Percentiles rank a stretch among this genome's conserved stretches.
Evolutionary conservation across 2,329 filamentous ascomycete species (phyloP).

Genomic region (Aspergillus sojae): DNA sequence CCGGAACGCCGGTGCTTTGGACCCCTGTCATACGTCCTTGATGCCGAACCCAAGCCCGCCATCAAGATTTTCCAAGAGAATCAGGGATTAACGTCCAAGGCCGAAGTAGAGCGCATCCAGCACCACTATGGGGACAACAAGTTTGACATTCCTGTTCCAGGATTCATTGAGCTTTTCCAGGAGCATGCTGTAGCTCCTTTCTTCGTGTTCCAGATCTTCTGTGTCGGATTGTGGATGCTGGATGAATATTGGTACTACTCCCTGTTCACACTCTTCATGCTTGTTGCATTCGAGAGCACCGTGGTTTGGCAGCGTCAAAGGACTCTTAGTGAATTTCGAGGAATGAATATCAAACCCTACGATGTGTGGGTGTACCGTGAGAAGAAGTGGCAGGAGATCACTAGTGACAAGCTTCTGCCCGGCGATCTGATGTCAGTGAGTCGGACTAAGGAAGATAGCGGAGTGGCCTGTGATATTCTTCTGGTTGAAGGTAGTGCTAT

Average conservation of each 20-base stretch:
- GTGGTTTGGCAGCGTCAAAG: constrained; percentile 99
- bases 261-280: constrained; percentile 97
- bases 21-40: constrained; percentile 80
- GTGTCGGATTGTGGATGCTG: constrained; percentile 96
- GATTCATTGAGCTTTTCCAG: constrained; percentile 93
- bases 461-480: constrained; percentile 96
- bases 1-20: constrained; percentile 72
- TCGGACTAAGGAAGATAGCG: constrained; percentile 93
- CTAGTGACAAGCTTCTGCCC: constrained; percentile 88
- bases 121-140: constrained; percentile 95
- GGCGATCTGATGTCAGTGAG: constrained; percentile 91
- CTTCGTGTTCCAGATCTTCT: constrained; percentile 99
- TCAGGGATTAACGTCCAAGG: constrained; percentile 70
- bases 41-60: constrained; percentile 78
- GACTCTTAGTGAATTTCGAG: constrained; percentile 92
- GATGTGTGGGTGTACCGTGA: constrained; percentile 88
- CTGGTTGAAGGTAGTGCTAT: constrained; percentile 93
- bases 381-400: constrained; percentile 83
- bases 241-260: constrained; percentile 99
- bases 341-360: constrained; percentile 99
- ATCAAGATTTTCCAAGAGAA: constrained; percentile 79
- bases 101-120: constrained; percentile 77
- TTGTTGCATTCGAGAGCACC: constrained; percentile 95
- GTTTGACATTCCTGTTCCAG: constrained; percentile 96
- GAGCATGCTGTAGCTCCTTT: constrained; percentile 98